Evolutionary conservation across 345 rosid species (phyloP), one percentile per base, ranked within the genome.

Genomic region (Excoecaria agallocha): DNA sequence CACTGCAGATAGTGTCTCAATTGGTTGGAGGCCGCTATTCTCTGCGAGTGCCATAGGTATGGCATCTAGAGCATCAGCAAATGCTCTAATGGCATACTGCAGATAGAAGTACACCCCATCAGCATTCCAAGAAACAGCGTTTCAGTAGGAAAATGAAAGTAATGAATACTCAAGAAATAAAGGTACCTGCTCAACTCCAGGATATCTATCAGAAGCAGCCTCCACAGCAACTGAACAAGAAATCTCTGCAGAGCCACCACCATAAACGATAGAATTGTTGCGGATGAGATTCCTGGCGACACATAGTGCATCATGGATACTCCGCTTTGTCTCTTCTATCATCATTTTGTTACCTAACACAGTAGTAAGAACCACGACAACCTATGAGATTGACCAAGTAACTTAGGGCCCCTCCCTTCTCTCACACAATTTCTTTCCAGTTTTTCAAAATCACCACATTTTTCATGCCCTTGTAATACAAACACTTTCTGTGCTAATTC

Each of bases 11-110:
- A 93, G 84, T 1, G 96, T 93, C 83, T 96, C 98, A 65, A 93
- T 93, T 35, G 99, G 98, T 77, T 93, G 97, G 78, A 91, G 86
- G 49, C 99, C 99, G 64, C 98, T 93, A 78, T 96, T 96, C 80
- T 96, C 98, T 10, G 99, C 99, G 43, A 95, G 97, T 19, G 99
- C 97, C 99, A 90, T 90, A 1, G 98, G 92, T 66, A 95, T 69
- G 17, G 88, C 77, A 79, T 95, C 99, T 81, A 96, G 77, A 66
- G 97, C 96, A 85, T 96, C 99, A 45, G 93, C 98, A 60, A 93
- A 93, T 57, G 92, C 98, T 75, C 96, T 84, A 52, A 96, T 89
- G 54, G 97, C 98, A 83, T 95, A 93, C 99, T 93, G 93, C 84
- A 80, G 45, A 70, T 37, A 67, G 60, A 30, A 66, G 8, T 1